Conservation (phyloP, 2,329 filamentous ascomycete species). For the Neurospora sp. region DNA sequence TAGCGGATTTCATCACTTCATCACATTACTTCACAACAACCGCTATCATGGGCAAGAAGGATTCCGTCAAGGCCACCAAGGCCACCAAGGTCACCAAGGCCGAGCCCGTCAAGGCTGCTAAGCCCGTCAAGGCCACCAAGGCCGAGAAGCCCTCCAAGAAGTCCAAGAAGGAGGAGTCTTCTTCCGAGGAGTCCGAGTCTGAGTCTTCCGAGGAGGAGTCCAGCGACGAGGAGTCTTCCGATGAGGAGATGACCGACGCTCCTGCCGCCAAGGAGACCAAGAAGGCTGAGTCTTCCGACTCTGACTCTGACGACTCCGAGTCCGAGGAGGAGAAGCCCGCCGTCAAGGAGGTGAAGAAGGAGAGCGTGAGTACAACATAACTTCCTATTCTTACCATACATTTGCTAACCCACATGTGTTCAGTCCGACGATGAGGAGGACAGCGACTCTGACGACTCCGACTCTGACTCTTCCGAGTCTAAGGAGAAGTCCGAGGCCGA, state of each 20-base stretch:
- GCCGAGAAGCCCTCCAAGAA: conserved; percentile 26
- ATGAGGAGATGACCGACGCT: conserved; percentile 27
- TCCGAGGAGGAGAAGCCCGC: conserved; percentile 28
- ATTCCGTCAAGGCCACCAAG: conserved; percentile 41
- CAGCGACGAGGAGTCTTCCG: conserved; percentile 15
- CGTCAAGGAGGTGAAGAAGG: conserved; percentile 27
- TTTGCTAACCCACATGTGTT: conserved; percentile 2
- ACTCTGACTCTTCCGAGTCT: conserved; percentile 24
- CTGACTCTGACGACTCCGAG: conserved; percentile 28
- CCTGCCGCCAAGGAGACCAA: conserved; percentile 2
- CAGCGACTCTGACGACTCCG: conserved; percentile 24
- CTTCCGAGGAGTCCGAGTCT: conserved; percentile 16
- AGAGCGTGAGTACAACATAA: conserved; percentile 21
- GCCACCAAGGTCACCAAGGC: conserved; percentile 2
- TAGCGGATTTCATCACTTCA: conserved; percentile 7
- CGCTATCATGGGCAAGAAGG: conserved; percentile 52
- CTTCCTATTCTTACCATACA: conserved; percentile 9
- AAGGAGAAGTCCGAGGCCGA: conserved; percentile 32
- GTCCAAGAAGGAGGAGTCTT: conserved; percentile 32
- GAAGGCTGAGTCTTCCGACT: conserved; percentile 11
- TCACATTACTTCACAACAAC: conserved; percentile 11
- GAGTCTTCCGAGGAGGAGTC: conserved; percentile 14
- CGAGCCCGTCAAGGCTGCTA: conserved; percentile 1
- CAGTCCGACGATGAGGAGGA: conserved; percentile 23
- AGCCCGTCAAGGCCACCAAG: conserved; percentile 11